Conservation (phyloP, 164 flowering plant genomes). For the Magnolia officinalis region DNA sequence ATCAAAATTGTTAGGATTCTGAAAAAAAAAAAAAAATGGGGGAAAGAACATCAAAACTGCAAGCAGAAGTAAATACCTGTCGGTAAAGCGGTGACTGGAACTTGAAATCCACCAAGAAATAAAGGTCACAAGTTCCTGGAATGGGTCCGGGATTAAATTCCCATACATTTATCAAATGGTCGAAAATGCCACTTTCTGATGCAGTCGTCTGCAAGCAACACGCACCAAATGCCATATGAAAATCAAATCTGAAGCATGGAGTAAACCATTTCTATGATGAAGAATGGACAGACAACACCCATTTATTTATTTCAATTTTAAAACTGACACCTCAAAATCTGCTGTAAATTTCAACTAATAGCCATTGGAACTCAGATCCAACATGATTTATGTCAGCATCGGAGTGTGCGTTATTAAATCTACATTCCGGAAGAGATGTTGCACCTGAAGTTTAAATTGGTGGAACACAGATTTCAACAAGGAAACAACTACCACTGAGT, state of each 20-base stretch:
- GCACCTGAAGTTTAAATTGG: too few species aligned
- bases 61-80: slow-evolving; percentile 48
- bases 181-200: slow-evolving; percentile 69
- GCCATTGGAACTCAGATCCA: neutral
- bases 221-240: neutral
- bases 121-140: slow-evolving; percentile 73
- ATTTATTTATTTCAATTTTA: neutral
- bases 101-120: slow-evolving; percentile 92
- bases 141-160: slow-evolving; percentile 85
- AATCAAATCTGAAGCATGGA: neutral
- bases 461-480: too few species aligned
- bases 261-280: neutral
- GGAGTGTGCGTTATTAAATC: neutral
- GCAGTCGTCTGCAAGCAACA: slow-evolving; percentile 60
- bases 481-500: too few species aligned
- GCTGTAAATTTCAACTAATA: too few species aligned
- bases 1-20: neutral
- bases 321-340: too few species aligned
- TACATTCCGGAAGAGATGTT: too few species aligned
- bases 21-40: neutral
- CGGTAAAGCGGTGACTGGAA: slow-evolving; percentile 88
- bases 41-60: neutral
- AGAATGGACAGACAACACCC: neutral
- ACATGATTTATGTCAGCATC: neutral
- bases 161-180: slow-evolving; percentile 92